Percentiles rank a stretch among this genome's conserved stretches.
Evolutionary conservation across 2,329 filamentous ascomycete species (phyloP).

Genomic region (Xenosphaeropsis pyriputrescens): DNA sequence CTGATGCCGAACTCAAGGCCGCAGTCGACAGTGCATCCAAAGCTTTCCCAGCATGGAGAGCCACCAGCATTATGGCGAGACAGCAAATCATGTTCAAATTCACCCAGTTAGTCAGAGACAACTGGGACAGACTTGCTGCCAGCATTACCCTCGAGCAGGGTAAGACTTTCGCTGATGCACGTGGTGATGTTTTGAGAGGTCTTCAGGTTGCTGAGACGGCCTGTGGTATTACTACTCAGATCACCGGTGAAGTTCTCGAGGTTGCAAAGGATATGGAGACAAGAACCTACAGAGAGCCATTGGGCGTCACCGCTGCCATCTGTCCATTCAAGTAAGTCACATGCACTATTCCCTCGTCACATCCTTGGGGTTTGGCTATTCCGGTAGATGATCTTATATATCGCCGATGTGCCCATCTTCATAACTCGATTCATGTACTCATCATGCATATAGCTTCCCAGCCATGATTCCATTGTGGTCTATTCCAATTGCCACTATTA

Average conservation of each 20-base stretch:
- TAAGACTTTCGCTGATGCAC: slow-evolving; percentile 76
- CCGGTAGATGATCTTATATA: neutral
- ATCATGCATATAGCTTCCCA: slow-evolving; percentile 37
- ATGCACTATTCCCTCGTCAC: too few relatives aligned
- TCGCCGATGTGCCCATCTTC: too few relatives aligned
- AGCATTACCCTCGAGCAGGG: slow-evolving; percentile 81
- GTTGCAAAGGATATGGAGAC: slow-evolving; percentile 88
- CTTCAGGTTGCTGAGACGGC: slow-evolving; percentile 77
- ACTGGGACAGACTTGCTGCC: slow-evolving; percentile 73
- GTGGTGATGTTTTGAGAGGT: slow-evolving; percentile 67
- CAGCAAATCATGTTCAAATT: slow-evolving; percentile 87
- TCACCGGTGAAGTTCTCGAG: slow-evolving; percentile 74
- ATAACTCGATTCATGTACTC: too few relatives aligned
- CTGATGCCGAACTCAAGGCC: slow-evolving; percentile 59
- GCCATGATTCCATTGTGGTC: slow-evolving; percentile 92
- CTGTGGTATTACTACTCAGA: slow-evolving; percentile 64
- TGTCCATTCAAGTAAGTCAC: slow-evolving; percentile 52
- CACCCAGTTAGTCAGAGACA: slow-evolving; percentile 62
- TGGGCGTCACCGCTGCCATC: slow-evolving; percentile 71
- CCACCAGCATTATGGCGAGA: slow-evolving; percentile 55
- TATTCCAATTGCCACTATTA: slow-evolving; percentile 72
- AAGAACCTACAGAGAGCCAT: slow-evolving; percentile 63
- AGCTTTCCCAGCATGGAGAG: slow-evolving; percentile 61
- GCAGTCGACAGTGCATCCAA: slow-evolving; percentile 62
- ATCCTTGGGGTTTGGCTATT: neutral